phyloP scores from a whole-genome alignment of 2,329 filamentous ascomycete species.

The Aspergillus hiratsukae region DNA sequence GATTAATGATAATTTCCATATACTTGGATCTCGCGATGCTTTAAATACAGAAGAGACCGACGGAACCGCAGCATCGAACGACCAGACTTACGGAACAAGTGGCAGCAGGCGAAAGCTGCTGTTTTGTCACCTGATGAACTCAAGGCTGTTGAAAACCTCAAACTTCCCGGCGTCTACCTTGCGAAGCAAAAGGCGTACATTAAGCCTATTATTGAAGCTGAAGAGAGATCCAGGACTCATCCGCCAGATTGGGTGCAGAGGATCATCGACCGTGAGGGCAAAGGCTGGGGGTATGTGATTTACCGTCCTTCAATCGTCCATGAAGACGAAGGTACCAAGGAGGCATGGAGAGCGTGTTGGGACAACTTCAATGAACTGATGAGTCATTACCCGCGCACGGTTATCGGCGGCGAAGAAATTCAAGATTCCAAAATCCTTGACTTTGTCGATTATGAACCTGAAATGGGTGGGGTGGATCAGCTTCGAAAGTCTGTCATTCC shows the following conservation, averaged over 20 bases:
- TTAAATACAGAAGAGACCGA: neutral
- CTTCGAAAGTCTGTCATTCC: neutral
- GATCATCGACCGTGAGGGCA: conserved; percentile 1
- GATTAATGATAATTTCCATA: conserved; percentile 4
- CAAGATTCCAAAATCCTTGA: neutral
- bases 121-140: neutral
- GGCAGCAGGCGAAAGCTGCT: neutral
- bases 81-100: neutral
- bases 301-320: neutral
- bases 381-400: neutral
- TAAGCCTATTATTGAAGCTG: neutral
- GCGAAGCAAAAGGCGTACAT: neutral
- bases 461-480: neutral
- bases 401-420: neutral
- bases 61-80: neutral
- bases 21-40: neutral
- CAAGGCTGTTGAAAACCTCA: neutral
- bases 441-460: neutral
- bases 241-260: conserved; percentile 2
- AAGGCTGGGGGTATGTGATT: conserved; percentile 5
- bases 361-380: neutral
- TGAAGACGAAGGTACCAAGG: neutral
- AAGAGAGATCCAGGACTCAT: neutral
- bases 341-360: conserved; percentile 2
- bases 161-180: neutral